Conservation (phyloP, 331 rosid species). For the Malus hybrid region DNA sequence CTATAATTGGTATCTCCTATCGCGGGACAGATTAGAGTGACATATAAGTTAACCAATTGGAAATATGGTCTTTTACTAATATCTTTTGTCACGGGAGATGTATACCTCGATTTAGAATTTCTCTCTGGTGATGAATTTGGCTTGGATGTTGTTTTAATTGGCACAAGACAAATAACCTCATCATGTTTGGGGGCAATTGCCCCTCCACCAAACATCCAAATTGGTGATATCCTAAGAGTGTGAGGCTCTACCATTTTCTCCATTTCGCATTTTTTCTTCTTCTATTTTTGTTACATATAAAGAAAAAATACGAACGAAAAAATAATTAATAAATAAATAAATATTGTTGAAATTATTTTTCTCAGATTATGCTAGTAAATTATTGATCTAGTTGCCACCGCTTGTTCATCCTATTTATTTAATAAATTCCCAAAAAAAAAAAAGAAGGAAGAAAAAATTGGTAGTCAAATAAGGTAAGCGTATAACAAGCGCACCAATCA, state of each 20-base stretch:
- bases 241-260: constrained; percentile 34
- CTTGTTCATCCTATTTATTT: background rate
- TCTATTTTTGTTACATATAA: background rate
- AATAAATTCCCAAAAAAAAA: background rate
- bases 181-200: constrained; percentile 4
- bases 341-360: no score
- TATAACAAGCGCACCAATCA: background rate
- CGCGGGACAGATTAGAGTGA: no score
- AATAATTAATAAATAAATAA: no score
- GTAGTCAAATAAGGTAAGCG: constrained; percentile 2
- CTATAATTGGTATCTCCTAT: background rate
- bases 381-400: background rate
- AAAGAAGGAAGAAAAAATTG: background rate
- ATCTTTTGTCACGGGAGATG: no score
- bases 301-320: background rate
- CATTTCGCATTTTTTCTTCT: background rate
- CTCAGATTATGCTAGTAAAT: no score
- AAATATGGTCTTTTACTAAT: no score
- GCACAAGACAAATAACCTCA: constrained; percentile 6
- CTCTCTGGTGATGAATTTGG: background rate
- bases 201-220: constrained; percentile 24
- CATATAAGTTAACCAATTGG: no score
- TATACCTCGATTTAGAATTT: background rate
- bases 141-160: background rate
- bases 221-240: constrained; percentile 13